Base-by-base conservation (phyloP, 805 yeast genomes). In the Starmerella geochares region DNA sequence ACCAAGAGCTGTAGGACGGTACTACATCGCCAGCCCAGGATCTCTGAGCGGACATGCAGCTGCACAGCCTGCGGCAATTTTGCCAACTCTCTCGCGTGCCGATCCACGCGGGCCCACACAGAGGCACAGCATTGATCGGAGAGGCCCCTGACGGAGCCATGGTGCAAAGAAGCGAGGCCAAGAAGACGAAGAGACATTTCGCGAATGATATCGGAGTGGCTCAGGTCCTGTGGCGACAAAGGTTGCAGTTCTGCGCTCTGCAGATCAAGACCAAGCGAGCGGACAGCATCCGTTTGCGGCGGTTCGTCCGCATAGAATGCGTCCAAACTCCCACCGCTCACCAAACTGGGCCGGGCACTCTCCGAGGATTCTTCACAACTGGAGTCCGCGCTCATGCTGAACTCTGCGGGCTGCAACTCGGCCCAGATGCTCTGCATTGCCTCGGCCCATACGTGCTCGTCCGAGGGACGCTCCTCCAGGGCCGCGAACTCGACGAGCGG, bases 401-500 rank as follows among this genome's bases (percentile, higher is more conserved):
- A 42, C 20, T 42, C 28, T 7, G 46, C 46, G 5, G 31, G 33
- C 24, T 27, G 24, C 10, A 40, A 32, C n/a, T 40, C 46, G 20
- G 35, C 19, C 20, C 13, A n/a, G n/a, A 42, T 42, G 3, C 20
- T 33, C 19, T 8, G 28, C 46, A 42, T 42, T 7, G 46, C 46
- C 13, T 42, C 37, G 28, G 17, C 28, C 46, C 46, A 42, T 13
- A 42, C n/a, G 6, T 42, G 37, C 7, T 31, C 28, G n/a, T 23
- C 23, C n/a, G 54, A 32, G 10, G 49, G 37, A 24, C 21, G 42
- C 21, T 16, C 20, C 3, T 24, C 33, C 19, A n/a, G 17, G 27
- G 39, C 17, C 13, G 29, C 8, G 16, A 50, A 38, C 14, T 13
- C 50, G 10, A 51, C 53, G 37, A 42, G 24, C 19, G 47, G 48